Evolutionary conservation across 2,329 filamentous ascomycete species (phyloP).

Genomic region (Aureobasidium sp.): DNA sequence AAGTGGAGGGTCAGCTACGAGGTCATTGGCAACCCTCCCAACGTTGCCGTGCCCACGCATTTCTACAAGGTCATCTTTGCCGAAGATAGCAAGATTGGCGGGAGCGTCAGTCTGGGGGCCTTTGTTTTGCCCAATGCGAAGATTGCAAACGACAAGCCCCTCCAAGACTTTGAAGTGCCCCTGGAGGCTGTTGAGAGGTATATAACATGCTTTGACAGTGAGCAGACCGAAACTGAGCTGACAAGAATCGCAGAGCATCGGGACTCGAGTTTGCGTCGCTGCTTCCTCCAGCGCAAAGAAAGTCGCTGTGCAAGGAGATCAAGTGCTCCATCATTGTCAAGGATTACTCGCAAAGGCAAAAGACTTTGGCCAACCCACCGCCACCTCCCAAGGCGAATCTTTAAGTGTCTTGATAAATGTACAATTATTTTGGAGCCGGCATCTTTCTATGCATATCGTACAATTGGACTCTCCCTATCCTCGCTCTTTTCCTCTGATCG

Average conservation of each 20-base stretch:
- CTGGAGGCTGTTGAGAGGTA: constrained; percentile 73
- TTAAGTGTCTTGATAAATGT: neutral
- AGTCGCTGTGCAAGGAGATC: constrained; percentile 77
- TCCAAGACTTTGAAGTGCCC: constrained; percentile 90
- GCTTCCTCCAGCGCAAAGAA: constrained; percentile 64
- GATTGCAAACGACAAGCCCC: constrained; percentile 79
- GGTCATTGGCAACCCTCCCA: constrained; percentile 87
- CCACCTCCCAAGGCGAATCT: constrained; percentile 18
- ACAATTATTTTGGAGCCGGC: constrained; percentile 1
- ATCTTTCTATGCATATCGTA: constrained; percentile 5
- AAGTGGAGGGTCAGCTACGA: constrained; percentile 97
- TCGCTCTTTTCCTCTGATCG: neutral
- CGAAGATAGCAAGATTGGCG: constrained; percentile 61
- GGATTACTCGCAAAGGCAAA: constrained; percentile 61
- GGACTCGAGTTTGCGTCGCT: constrained; percentile 84
- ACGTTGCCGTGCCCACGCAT: constrained; percentile 92
- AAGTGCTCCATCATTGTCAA: constrained; percentile 73
- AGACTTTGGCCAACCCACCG: constrained; percentile 29
- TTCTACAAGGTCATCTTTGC: constrained; percentile 99
- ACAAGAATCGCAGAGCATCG: constrained; percentile 51
- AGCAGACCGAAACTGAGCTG: neutral
- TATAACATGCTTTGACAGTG: neutral
- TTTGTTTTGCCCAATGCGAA: constrained; percentile 90
- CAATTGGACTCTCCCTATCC: neutral
- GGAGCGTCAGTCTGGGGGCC: constrained; percentile 79